A percentile compares a stretch with the other conserved stretches of the same genome.
Evolutionary conservation across 2,329 filamentous ascomycete genomes (phyloP).

Genomic region (Arthrobotrys pseudoclavata): DNA sequence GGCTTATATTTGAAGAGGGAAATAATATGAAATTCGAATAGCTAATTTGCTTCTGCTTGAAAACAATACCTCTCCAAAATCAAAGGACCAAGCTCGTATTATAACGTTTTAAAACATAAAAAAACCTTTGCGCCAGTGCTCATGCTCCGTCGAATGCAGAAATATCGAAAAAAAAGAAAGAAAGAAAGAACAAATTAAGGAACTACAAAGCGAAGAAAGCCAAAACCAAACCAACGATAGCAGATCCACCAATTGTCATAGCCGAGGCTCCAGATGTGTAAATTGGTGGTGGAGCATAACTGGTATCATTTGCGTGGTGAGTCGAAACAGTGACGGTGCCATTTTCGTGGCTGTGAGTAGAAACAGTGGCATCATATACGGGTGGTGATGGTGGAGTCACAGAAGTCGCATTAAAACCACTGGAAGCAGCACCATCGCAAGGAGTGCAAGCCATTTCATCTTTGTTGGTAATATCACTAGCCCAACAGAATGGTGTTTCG

Average conservation of each 20-base stretch:
- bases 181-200: neutral
- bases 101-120: neutral
- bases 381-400: neutral
- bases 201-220: slow-evolving; percentile 24
- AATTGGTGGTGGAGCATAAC: slow-evolving; percentile 19
- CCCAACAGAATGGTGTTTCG: slow-evolving; percentile 27
- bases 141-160: neutral
- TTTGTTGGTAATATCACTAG: slow-evolving; percentile 8
- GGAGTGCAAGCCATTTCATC: slow-evolving; percentile 2
- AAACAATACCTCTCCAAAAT: neutral
- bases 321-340: neutral
- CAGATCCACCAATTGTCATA: slow-evolving; percentile 7
- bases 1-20: neutral
- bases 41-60: slow-evolving; percentile 1
- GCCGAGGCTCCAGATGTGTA: slow-evolving; percentile 12
- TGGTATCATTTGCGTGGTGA: neutral
- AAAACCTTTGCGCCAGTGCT: neutral
- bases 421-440: neutral
- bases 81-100: neutral
- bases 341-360: neutral
- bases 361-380: neutral
- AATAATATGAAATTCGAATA: neutral
- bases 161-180: neutral
- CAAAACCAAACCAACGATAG: slow-evolving; percentile 6
- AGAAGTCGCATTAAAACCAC: neutral